Evolutionary conservation across 352 stramenopile genomes (phyloP).

Genomic region (Aphanomyces cochlioides): DNA sequence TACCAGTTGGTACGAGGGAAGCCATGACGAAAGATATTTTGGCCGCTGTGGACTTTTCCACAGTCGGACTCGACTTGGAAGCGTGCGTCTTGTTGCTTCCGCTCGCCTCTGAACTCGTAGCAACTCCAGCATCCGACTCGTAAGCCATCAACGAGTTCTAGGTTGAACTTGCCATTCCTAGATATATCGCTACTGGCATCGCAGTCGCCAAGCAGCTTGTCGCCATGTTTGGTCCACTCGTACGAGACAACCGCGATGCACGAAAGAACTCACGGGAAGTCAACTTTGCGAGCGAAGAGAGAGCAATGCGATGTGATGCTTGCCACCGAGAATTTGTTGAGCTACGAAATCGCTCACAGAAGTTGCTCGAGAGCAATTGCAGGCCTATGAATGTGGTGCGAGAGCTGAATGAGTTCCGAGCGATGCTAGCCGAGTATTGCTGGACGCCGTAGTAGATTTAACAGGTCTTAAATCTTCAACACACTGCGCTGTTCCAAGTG

Average conservation of each 20-base stretch:
- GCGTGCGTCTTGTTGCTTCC: constrained; percentile 69
- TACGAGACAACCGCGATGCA: constrained; percentile 58
- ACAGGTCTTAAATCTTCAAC: constrained; percentile 25
- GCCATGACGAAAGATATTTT: constrained; percentile 70
- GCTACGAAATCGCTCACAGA: constrained; percentile 41
- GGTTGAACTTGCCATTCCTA: constrained; percentile 21
- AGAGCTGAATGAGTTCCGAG: constrained; percentile 14
- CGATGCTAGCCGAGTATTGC: constrained; percentile 18
- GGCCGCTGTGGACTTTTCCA: constrained; percentile 53
- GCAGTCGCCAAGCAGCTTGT: constrained; percentile 62
- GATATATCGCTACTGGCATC: constrained; percentile 57
- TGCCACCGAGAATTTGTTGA: constrained; percentile 69
- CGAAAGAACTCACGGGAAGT: constrained; percentile 52
- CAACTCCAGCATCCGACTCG: constrained; percentile 56
- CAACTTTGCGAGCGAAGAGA: constrained; percentile 68
- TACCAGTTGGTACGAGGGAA: constrained; percentile 70
- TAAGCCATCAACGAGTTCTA: constrained; percentile 33
- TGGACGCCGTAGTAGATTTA: constrained; percentile 12
- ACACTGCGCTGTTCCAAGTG: constrained; percentile 20
- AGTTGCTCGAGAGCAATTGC: not conserved
- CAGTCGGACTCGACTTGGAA: constrained; percentile 68
- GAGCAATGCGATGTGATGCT: constrained; percentile 41
- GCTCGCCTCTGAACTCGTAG: constrained; percentile 62
- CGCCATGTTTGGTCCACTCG: constrained; percentile 64
- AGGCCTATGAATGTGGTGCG: not conserved